Percentiles rank a stretch among this genome's conserved stretches.
Conservation (phyloP, 192 early-diverging fungal species). For the Mortierella claussenii region DNA sequence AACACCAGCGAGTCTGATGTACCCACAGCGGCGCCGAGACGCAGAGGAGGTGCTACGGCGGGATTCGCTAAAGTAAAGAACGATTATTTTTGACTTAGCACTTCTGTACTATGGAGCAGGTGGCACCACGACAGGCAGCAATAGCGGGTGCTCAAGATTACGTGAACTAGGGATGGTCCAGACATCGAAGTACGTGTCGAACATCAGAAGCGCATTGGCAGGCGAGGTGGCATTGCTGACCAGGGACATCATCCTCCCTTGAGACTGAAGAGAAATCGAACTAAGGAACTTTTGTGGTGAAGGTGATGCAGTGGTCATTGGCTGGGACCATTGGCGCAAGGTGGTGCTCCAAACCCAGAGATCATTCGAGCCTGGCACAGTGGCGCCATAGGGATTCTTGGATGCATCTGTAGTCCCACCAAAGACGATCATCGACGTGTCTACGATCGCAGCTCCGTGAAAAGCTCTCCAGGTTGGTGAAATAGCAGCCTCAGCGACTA, state of each 20-base stretch:
- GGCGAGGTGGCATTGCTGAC: conserved; percentile 56
- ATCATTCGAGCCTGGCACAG: conserved; percentile 49
- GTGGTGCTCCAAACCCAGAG: conserved; percentile 59
- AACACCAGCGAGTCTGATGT: conserved; percentile 19
- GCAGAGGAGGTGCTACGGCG: conserved; percentile 35
- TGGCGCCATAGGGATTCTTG: conserved; percentile 31
- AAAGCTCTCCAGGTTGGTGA: conserved; percentile 46
- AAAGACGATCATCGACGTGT: conserved; percentile 59
- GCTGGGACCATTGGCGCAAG: conserved; percentile 59
- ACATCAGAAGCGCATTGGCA: conserved; percentile 39
- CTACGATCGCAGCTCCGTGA: conserved; percentile 46
- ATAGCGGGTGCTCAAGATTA: conserved; percentile 30
- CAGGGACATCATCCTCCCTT: conserved; percentile 56
- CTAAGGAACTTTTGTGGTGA: conserved; percentile 54
- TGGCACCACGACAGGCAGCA: conserved; percentile 12
- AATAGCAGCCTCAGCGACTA: conserved; percentile 2
- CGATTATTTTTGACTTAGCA: conserved; percentile 8
- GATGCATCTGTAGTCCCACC: conserved; percentile 54
- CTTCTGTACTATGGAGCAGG: conserved; percentile 2
- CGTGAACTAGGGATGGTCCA: conserved; percentile 59
- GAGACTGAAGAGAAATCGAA: conserved; percentile 48
- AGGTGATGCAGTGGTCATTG: conserved; percentile 26
- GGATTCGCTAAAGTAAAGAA: conserved; percentile 19
- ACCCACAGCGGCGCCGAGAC: conserved; percentile 40
- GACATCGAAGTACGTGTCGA: conserved; percentile 57